A percentile compares a stretch with the other conserved stretches of the same genome.
Evolutionary conservation across 2,329 filamentous ascomycete genomes (phyloP).

Genomic region (Colletotrichum tropicicola): DNA sequence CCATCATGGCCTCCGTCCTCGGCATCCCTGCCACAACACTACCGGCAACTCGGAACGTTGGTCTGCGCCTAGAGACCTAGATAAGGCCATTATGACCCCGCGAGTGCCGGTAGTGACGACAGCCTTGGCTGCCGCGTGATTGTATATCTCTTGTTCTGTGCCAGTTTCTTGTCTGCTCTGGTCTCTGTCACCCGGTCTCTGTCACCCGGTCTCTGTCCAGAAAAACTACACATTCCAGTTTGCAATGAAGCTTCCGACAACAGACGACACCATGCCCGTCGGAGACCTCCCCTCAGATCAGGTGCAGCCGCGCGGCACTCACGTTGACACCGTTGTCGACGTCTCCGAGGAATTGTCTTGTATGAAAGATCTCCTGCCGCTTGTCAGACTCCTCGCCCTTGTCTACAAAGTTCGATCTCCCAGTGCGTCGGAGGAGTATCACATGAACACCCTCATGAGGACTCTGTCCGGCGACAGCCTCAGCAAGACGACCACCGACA

Average conservation of each 20-base stretch:
- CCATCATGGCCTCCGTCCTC: background rate
- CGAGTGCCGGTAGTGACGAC: conserved; percentile 11
- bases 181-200: too few species aligned
- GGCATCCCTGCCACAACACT: conserved; percentile 1
- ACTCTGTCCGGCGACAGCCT: conserved; percentile 31
- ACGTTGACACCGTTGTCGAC: conserved; percentile 38
- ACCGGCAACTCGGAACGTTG: conserved; percentile 12
- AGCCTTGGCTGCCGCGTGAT: background rate
- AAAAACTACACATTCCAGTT: background rate
- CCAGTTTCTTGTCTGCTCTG: background rate
- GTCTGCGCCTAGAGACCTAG: background rate
- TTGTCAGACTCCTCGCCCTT: conserved; percentile 44
- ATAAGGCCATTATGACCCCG: conserved; percentile 17
- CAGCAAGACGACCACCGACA: conserved; percentile 26
- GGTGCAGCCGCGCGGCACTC: conserved; percentile 23
- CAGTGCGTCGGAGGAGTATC: conserved; percentile 35
- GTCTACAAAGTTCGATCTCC: conserved; percentile 41
- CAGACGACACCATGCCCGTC: conserved; percentile 4
- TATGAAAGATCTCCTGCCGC: conserved; percentile 41
- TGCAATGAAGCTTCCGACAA: conserved; percentile 11
- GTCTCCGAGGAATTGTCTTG: conserved; percentile 41
- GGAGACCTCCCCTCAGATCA: conserved; percentile 18
- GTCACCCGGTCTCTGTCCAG: too few species aligned
- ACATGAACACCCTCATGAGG: conserved; percentile 44
- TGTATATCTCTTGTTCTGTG: conserved; percentile 7